phyloP scores from a whole-genome alignment of 2,329 filamentous ascomycete genomes.

The Paecilomyces dactylethromorphus region DNA sequence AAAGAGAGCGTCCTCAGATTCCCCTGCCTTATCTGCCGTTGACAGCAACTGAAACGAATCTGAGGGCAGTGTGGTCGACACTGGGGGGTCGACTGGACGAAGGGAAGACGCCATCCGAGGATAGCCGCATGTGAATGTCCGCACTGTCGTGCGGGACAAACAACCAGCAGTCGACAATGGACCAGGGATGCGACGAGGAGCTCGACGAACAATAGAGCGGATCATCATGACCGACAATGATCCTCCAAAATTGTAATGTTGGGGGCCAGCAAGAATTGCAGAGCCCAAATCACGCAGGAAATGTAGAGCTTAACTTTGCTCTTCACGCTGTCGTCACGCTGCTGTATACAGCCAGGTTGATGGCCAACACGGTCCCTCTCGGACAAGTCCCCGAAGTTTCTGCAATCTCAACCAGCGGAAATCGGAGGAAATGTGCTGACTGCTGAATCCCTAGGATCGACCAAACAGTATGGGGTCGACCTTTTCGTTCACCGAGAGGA shows the following conservation, averaged over 20 bases:
- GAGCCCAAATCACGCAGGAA: neutral
- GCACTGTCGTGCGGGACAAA: constrained; percentile 20
- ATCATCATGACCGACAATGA: constrained; percentile 20
- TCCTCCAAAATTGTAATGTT: neutral
- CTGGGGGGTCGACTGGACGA: constrained; percentile 52
- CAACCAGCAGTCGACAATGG: constrained; percentile 12
- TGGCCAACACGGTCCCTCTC: neutral
- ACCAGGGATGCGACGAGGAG: constrained; percentile 25
- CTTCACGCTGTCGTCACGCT: neutral
- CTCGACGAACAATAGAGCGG: constrained; percentile 27
- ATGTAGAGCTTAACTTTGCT: neutral
- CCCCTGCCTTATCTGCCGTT: constrained; percentile 68
- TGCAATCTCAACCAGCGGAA: neutral
- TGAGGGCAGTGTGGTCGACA: constrained; percentile 56
- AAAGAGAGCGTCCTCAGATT: constrained; percentile 78
- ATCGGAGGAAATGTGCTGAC: neutral
- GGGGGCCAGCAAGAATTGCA: neutral
- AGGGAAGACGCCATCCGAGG: constrained; percentile 50
- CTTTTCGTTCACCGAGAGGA: neutral
- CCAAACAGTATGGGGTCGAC: neutral
- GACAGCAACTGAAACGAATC: constrained; percentile 83
- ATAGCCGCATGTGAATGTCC: constrained; percentile 31
- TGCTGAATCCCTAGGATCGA: neutral
- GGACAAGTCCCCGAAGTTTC: neutral
- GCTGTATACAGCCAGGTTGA: neutral